Percentiles rank a stretch among this genome's conserved stretches.
Conservation (phyloP, 2,329 filamentous ascomycete species). For the Penicillium oxalicum region DNA sequence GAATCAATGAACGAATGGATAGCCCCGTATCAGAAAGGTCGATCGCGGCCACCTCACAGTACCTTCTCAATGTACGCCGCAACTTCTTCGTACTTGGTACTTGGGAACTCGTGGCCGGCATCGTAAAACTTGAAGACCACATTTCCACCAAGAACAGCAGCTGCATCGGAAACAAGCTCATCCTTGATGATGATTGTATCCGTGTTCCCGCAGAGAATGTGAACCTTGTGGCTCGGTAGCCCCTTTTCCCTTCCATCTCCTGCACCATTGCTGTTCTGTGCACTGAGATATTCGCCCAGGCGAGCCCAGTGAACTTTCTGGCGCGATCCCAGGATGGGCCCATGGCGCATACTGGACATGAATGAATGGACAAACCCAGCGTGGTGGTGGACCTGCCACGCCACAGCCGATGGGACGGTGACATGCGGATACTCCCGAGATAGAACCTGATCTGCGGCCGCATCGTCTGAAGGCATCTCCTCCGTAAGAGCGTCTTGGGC, state of each 20-base stretch:
- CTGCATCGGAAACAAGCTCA: constrained; percentile 59
- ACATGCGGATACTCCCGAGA: constrained; percentile 48
- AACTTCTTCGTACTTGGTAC: constrained; percentile 55
- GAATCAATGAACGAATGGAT: no score
- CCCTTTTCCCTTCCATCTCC: constrained; percentile 26
- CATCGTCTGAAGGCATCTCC: constrained; percentile 32
- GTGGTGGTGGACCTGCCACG: constrained; percentile 64
- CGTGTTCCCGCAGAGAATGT: constrained; percentile 59
- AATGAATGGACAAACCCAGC: constrained; percentile 64
- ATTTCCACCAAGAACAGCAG: constrained; percentile 52
- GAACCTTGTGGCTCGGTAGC: constrained; percentile 46
- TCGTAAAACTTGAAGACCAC: constrained; percentile 53
- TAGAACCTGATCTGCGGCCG: constrained; percentile 43
- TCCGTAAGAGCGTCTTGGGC: constrained; percentile 39
- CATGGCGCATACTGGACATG: constrained; percentile 63
- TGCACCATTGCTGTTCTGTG: constrained; percentile 30
- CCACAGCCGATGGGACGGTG: constrained; percentile 57
- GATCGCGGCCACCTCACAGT: constrained; percentile 22
- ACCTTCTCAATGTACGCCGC: constrained; percentile 47
- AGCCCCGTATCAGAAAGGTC: no score
- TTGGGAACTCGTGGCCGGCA: constrained; percentile 65
- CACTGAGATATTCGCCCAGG: constrained; percentile 48
- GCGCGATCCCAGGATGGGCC: constrained; percentile 59
- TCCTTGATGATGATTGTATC: constrained; percentile 63
- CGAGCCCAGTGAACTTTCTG: constrained; percentile 55